Evolutionary conservation across 2,329 filamentous ascomycete species (phyloP).

Genomic region (Phialophora tarda): DNA sequence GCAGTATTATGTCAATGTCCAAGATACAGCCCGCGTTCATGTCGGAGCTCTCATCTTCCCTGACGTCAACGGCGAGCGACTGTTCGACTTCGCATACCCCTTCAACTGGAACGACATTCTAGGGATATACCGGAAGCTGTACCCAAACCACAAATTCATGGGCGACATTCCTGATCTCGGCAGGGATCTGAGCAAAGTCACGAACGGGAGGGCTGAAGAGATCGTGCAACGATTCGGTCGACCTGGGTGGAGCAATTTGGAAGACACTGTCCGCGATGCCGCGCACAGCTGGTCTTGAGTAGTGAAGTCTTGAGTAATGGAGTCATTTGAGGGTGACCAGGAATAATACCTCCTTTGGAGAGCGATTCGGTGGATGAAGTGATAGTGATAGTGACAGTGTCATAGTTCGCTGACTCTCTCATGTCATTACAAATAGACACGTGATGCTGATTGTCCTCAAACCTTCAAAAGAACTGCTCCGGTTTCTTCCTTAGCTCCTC

Average conservation of each 20-base stretch:
- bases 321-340: background rate
- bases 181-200: slow-evolving; percentile 31
- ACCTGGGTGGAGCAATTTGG: slow-evolving; percentile 30
- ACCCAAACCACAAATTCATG: slow-evolving; percentile 45
- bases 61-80: slow-evolving; percentile 54
- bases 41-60: slow-evolving; percentile 58
- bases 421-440: slow-evolving; percentile 9
- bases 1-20: slow-evolving; percentile 46
- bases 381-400: background rate
- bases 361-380: background rate
- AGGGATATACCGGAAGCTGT: slow-evolving; percentile 46
- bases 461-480: background rate
- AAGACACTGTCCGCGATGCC: slow-evolving; percentile 26
- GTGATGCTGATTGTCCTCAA: background rate
- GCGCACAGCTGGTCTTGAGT: slow-evolving; percentile 18
- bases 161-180: slow-evolving; percentile 24
- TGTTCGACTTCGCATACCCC: slow-evolving; percentile 60
- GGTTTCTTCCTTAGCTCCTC: slow-evolving; percentile 9
- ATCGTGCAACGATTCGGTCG: slow-evolving; percentile 30
- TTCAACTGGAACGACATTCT: slow-evolving; percentile 55
- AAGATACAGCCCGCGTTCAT: slow-evolving; percentile 60
- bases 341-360: background rate
- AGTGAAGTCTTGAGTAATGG: background rate
- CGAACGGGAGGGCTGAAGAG: slow-evolving; percentile 29
- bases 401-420: background rate